These are phyloP conservation scores for Phoma sp. DNA, from an alignment of 2,329 filamentous ascomycete species.

Conservation along the genomic window DNA sequence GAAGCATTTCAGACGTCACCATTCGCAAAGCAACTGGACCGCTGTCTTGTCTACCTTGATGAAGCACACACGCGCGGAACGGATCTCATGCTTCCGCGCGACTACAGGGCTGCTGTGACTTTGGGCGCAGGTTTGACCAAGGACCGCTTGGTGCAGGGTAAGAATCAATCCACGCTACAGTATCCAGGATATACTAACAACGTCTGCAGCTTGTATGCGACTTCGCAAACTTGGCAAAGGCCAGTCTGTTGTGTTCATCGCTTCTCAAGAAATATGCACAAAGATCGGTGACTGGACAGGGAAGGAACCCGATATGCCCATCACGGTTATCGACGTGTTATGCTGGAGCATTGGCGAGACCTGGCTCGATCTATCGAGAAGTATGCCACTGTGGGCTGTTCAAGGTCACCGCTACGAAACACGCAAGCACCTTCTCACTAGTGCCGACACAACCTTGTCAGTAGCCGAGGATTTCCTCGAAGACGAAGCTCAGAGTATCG, in stretches of 20 bases:
- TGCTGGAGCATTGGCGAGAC: slow-evolving; percentile 68
- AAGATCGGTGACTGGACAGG: slow-evolving; percentile 54
- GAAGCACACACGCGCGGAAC: slow-evolving; percentile 75
- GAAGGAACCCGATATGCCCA: slow-evolving; percentile 19
- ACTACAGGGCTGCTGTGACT: slow-evolving; percentile 71
- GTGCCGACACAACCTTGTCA: slow-evolving; percentile 20
- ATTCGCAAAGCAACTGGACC: slow-evolving; percentile 62
- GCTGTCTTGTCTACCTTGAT: slow-evolving; percentile 73
- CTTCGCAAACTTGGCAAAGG: slow-evolving; percentile 66
- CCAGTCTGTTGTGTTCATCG: slow-evolving; percentile 69
- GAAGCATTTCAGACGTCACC: slow-evolving; percentile 66
- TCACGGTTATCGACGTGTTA: slow-evolving; percentile 64
- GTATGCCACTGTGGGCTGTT: slow-evolving; percentile 66
- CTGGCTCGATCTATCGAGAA: slow-evolving; percentile 56
- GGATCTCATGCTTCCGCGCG: slow-evolving; percentile 67
- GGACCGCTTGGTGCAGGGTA: slow-evolving; percentile 71
- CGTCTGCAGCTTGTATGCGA: slow-evolving; percentile 61
- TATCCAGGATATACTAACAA: slow-evolving; percentile 9
- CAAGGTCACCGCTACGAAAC: slow-evolving; percentile 63
- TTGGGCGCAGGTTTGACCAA: slow-evolving; percentile 71
- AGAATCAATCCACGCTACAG: background rate
- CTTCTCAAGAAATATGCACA: slow-evolving; percentile 65
- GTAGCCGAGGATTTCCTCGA: slow-evolving; percentile 61
- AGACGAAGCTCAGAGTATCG: slow-evolving; percentile 61
- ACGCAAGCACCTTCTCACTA: slow-evolving; percentile 50